Conservation (phyloP, 2,329 filamentous ascomycete genomes). For the Fusarium sp. region DNA sequence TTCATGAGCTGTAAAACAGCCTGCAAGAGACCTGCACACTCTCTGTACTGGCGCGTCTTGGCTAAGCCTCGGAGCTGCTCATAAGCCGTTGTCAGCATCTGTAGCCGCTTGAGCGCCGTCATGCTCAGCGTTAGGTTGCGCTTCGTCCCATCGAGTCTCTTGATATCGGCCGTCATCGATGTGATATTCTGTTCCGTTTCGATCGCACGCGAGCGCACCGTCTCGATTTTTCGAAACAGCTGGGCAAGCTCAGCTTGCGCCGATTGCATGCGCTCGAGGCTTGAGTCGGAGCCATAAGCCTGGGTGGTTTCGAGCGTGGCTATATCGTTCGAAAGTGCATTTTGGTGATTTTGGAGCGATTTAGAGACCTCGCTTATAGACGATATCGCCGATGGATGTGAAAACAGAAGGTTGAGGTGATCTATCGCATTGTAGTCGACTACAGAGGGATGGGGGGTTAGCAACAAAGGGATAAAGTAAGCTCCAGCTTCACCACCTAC, state of each 20-base stretch:
- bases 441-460: constrained; percentile 48
- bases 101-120: constrained; percentile 95
- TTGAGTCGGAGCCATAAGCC: constrained; percentile 86
- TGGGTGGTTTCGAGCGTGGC: constrained; percentile 78
- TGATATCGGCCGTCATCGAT: constrained; percentile 99
- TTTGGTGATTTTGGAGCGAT: constrained; percentile 78
- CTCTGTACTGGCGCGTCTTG: constrained; percentile 89
- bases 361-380: constrained; percentile 81
- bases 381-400: constrained; percentile 85
- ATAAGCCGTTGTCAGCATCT: constrained; percentile 99
- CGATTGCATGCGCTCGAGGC: constrained; percentile 89
- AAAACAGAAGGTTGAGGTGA: constrained; percentile 94
- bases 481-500: constrained; percentile 25
- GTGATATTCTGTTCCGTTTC: constrained; percentile 96
- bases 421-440: constrained; percentile 91
- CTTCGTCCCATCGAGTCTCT: constrained; percentile 95
- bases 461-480: constrained; percentile 26
- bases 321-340: constrained; percentile 86
- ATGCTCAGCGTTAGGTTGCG: constrained; percentile 96
- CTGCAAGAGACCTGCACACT: constrained; percentile 92
- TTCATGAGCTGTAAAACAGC: constrained; percentile 98
- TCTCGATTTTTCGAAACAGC: constrained; percentile 95
- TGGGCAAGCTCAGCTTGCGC: constrained; percentile 90
- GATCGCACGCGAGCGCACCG: constrained; percentile 86
- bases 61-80: constrained; percentile 89